A percentile compares a stretch with the other conserved stretches of the same genome.
Conservation (phyloP, 257 asterid species). For the Sherardia arvensis region DNA sequence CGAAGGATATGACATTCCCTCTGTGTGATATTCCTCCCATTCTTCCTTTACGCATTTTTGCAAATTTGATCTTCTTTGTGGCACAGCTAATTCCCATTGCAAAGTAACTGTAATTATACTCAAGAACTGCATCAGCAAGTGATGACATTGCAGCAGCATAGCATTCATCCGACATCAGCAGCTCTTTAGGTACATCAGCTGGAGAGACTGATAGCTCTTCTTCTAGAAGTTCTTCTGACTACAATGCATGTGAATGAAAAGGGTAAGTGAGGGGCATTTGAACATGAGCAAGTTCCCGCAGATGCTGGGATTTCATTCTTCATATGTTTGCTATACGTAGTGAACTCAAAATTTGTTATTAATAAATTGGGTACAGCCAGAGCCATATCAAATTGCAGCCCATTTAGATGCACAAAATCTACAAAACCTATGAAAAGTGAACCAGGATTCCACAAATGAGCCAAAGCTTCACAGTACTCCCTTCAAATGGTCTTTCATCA, state of each 20-base stretch:
- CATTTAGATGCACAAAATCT: neutral
- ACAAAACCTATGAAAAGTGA: neutral
- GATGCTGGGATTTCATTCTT: neutral
- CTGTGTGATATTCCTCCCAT: neutral
- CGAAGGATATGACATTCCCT: neutral
- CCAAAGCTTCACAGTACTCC: too few species aligned
- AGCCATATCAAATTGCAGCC: neutral
- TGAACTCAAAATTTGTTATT: neutral
- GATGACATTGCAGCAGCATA: neutral
- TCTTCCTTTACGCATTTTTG: neutral
- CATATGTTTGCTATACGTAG: neutral
- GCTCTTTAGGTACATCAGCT: slow-evolving; percentile 32
- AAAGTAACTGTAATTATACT: neutral
- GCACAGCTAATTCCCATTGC: neutral
- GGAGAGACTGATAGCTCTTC: slow-evolving; percentile 62
- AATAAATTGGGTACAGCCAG: too few species aligned
- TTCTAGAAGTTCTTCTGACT: slow-evolving; percentile 29
- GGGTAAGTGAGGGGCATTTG: slow-evolving; percentile 1
- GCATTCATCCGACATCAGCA: slow-evolving; percentile 54
- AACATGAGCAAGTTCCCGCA: neutral
- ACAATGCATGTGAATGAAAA: slow-evolving; percentile 4
- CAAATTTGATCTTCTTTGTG: slow-evolving; percentile 6
- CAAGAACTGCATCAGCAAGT: neutral
- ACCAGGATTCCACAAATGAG: too few species aligned
- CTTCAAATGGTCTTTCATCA: too few species aligned